Percentiles rank a stretch among this genome's conserved stretches.
Evolutionary conservation across 2,329 filamentous ascomycete genomes (phyloP).

Genomic region (Aspergillus sclerotialis): DNA sequence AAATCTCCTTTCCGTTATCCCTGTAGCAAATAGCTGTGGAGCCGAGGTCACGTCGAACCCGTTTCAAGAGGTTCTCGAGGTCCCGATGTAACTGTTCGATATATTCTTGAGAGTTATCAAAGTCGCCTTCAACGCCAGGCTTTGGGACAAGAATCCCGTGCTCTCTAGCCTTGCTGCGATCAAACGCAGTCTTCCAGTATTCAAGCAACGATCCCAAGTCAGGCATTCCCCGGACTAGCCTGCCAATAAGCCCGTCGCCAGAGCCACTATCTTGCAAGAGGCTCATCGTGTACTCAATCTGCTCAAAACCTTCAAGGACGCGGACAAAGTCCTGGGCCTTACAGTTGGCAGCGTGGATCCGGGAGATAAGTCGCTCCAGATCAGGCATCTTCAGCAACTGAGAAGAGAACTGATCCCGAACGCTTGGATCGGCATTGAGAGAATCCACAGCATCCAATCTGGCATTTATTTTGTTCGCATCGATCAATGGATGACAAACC

Average conservation of each 20-base stretch:
- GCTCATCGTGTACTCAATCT: constrained; percentile 90
- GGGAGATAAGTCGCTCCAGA: constrained; percentile 85
- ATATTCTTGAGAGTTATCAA: constrained; percentile 71
- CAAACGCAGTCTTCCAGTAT: constrained; percentile 89
- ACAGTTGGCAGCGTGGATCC: constrained; percentile 87
- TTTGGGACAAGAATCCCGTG: constrained; percentile 79
- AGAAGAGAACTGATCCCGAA: constrained; percentile 81
- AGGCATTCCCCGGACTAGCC: constrained; percentile 79
- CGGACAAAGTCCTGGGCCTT: constrained; percentile 86
- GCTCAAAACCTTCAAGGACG: constrained; percentile 92
- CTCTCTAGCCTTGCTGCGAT: constrained; percentile 70
- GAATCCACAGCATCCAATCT: constrained; percentile 90
- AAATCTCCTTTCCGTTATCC: constrained; percentile 93
- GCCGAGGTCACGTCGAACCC: constrained; percentile 65
- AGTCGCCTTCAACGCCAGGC: constrained; percentile 82
- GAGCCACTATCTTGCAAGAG: constrained; percentile 66
- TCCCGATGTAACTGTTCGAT: constrained; percentile 70
- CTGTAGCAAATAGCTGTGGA: constrained; percentile 67
- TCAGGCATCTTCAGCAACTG: constrained; percentile 90
- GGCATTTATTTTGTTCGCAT: constrained; percentile 82
- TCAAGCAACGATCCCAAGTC: constrained; percentile 66
- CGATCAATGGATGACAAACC: constrained; percentile 91
- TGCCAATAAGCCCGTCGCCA: constrained; percentile 76
- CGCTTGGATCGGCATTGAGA: constrained; percentile 70
- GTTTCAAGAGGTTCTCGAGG: constrained; percentile 63